Evolutionary conservation across 1,284 basidiomycete species (phyloP), one percentile per base, ranked within the genome.

Genomic region (Ustilago trichophora): DNA sequence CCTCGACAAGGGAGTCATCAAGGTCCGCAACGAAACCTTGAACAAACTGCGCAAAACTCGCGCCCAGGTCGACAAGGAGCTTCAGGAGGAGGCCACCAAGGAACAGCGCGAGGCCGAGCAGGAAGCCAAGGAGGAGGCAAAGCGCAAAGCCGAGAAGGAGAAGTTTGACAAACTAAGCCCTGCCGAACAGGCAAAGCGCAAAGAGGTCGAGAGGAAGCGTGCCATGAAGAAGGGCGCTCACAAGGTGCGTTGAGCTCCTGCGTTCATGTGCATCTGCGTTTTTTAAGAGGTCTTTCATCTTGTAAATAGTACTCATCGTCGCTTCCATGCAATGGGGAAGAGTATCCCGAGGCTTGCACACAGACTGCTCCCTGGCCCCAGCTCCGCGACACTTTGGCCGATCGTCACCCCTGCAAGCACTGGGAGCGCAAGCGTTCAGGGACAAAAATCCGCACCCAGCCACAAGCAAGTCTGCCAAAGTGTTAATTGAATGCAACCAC

Each of bases 151-250:
- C 6, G 72, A 76, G 27, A 71, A 72, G 60, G 70, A 68, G 13
- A 77, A 78, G 63, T 66, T 79, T 21, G 74, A 74, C 32, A 75
- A 73, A 56, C 48, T 81, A 19, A 58, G 51, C 27, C 76, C 75
- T 11, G 73, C 75, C 10, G 79, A 81, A 44, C 79, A 81, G 63
- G 78, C 70, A 13, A 76, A 73, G 72, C 46, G 72, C 18, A 78
- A 73, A 58, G 72, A 80, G 38, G 36, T 81, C 22, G 78, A 80
- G 54, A 63, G 74, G 59, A 76, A 77, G 60, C 42, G 79, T 16
- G 66, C 59, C 21, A 54, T 69, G 64, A 73, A 75, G 50, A 81
- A 80, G 56, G 41, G 60, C 10, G 44, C 56, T 11, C 41, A 48
- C 40, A 70, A 60, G 56, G 29, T 65, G 12, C 51, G 57, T 11